Conservation (phyloP, 1,284 basidiomycete species). For the Phellopilus nigrolimitatus region DNA sequence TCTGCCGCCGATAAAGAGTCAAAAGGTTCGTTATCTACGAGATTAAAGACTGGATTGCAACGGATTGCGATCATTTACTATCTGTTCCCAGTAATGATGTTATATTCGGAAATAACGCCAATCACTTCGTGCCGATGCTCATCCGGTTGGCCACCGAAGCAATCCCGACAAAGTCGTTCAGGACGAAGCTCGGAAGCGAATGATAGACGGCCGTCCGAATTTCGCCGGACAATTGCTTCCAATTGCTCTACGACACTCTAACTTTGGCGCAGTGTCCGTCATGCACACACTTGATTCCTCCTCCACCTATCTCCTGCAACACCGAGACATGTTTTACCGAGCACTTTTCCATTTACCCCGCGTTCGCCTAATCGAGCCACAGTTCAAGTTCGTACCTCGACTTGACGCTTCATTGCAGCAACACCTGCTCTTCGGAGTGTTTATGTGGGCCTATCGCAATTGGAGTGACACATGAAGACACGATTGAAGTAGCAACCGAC, state of each 20-base stretch:
- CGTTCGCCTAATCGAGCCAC: not conserved
- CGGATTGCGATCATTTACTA: too few relatives aligned
- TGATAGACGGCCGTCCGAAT: not conserved
- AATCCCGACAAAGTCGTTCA: slow-evolving; percentile 9
- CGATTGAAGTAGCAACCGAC: slow-evolving; percentile 4
- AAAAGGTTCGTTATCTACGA: too few relatives aligned
- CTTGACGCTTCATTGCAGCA: not conserved
- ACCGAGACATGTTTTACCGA: slow-evolving; percentile 15
- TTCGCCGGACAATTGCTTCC: not conserved
- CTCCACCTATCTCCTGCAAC: not conserved
- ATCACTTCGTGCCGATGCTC: slow-evolving; percentile 13
- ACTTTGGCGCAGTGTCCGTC: not conserved
- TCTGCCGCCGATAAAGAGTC: too few relatives aligned
- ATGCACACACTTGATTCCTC: not conserved
- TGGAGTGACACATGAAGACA: slow-evolving; percentile 4
- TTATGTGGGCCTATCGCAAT: not conserved
- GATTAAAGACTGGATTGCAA: too few relatives aligned
- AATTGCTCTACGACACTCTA: not conserved
- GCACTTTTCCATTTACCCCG: slow-evolving; percentile 13
- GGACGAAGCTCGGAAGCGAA: slow-evolving; percentile 18
- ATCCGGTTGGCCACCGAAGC: slow-evolving; percentile 20
- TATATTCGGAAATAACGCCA: not conserved
- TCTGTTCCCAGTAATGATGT: too few relatives aligned
- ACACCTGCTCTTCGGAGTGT: slow-evolving; percentile 1
- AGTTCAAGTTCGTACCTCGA: slow-evolving; percentile 6